Conservation (phyloP, 208 protist species). For the Angomonas ambiguus region DNA sequence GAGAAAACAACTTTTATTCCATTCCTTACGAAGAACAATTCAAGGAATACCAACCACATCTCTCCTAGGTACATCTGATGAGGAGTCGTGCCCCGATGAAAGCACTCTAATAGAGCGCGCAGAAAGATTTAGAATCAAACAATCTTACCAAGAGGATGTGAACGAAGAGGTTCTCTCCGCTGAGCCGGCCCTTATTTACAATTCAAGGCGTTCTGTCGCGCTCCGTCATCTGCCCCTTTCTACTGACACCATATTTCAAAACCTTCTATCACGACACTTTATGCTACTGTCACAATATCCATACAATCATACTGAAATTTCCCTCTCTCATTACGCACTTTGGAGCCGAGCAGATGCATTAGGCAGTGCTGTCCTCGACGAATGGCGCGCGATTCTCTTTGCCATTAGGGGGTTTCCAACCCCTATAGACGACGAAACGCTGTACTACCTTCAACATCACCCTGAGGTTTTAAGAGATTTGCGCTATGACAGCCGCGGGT, state of each 20-base stretch:
- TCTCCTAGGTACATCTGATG: neutral
- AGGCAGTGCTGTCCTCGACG: constrained; percentile 14
- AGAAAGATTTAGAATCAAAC: neutral
- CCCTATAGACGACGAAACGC: constrained; percentile 21
- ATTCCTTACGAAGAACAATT: neutral
- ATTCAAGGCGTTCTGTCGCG: neutral
- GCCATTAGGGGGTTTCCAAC: constrained; percentile 1
- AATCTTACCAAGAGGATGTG: constrained; percentile 3
- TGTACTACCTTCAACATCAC: constrained; percentile 15
- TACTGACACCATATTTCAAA: neutral
- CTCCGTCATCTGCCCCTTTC: neutral
- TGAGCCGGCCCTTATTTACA: constrained; percentile 5
- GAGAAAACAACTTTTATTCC: neutral
- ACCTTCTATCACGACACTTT: neutral
- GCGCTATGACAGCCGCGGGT: neutral
- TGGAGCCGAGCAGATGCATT: constrained; percentile 31
- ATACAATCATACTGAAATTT: constrained; percentile 5
- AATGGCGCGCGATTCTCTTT: constrained; percentile 18
- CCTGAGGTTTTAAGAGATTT: constrained; percentile 6
- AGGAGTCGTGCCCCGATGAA: neutral
- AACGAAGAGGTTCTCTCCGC: constrained; percentile 3
- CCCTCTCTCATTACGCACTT: constrained; percentile 22
- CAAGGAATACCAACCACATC: neutral
- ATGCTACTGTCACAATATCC: neutral
- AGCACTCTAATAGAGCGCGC: neutral